Evolutionary conservation across 495 filamentous ascomycete species (phyloP), one percentile per base, ranked within the genome.

Genomic region (Talaromyces borbonicus): DNA sequence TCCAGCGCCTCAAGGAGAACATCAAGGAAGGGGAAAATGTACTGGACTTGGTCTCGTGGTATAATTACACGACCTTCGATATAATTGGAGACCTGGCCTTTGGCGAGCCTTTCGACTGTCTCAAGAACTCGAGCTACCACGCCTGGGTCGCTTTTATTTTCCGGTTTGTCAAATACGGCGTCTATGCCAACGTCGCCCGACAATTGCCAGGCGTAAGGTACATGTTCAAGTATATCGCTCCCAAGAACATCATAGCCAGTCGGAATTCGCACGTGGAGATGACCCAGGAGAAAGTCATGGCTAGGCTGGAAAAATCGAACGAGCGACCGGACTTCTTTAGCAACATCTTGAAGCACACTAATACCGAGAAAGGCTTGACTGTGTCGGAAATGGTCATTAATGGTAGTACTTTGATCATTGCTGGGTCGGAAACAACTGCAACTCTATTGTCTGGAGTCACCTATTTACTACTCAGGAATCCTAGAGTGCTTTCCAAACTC

Each of bases 71-170:
- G 2, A 77, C 72, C 0, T 81, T 81, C 51, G 77, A 83, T 47
- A 69, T 81, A 39, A 73, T 81, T 37, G 74, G 73, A 0, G 74
- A 80, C 46, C 61, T 80, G 11, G 59, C 67, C 1, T 78, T 78
- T 46, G 71, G 69, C 0, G 70, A 77, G 43, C 57, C 73, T 0
- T 71, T 79, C 37, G 60, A 66, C 31, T 71, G 67, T 43, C 62
- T 81, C 4, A 49, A 71, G 12, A 53, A 65, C 14, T 60, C 61
- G 0, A 58, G 62, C 22, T 63, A 69, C 43, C 65, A 71, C 46
- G 55, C 52, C 2, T 79, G 69, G 73, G 57, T 77, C 8, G 36
- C 56, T 3, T 50, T 48, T 4, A 56, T 67, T 2, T 59, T 53
- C 49, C 51, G 57, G 24, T 48, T 49, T 1, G 49, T 61, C 49